Evolutionary conservation across 225 moss, liverwort and hornwort genomes (phyloP).

Genomic region (Bryoerythrophyllum caledonicum): DNA sequence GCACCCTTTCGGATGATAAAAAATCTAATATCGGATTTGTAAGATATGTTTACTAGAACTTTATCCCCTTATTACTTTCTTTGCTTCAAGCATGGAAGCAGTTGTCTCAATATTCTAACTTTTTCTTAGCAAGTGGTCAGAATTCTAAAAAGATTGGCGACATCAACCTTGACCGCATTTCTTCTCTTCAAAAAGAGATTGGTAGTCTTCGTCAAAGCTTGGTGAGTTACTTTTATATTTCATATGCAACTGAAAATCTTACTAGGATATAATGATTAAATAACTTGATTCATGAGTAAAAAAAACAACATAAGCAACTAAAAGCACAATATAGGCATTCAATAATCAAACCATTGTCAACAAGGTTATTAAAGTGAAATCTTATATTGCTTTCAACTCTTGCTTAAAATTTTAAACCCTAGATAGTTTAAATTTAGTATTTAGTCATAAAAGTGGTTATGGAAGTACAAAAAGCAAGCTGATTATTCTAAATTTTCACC

Average conservation of each 20-base stretch:
- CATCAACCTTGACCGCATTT: slow-evolving; percentile 38
- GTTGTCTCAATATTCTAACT: not conserved
- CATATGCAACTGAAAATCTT: not conserved
- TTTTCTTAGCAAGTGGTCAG: slow-evolving; percentile 2
- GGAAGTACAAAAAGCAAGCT: too few relatives aligned
- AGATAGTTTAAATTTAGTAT: too few relatives aligned
- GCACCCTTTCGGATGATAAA: not conserved
- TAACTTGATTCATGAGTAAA: not conserved
- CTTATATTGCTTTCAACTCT: too few relatives aligned
- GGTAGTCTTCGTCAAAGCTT: slow-evolving; percentile 35
- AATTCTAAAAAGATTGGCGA: slow-evolving; percentile 24
- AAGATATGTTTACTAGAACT: not conserved
- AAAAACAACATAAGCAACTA: not conserved
- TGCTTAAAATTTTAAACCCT: too few relatives aligned
- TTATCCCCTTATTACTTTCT: not conserved
- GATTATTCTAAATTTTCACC: not conserved
- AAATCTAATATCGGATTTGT: slow-evolving; percentile 12
- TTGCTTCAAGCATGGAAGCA: not conserved
- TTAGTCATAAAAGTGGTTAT: too few relatives aligned
- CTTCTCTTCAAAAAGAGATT: slow-evolving; percentile 39
- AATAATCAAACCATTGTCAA: too few relatives aligned
- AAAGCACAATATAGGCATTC: not conserved
- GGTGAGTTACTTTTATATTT: slow-evolving; percentile 15
- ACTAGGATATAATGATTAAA: too few relatives aligned
- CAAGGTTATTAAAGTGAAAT: too few relatives aligned